A percentile compares a stretch with the other conserved stretches of the same genome.
These are phyloP conservation scores for Rheum nobile DNA, from an alignment of 148 eudicot genomes.

Conservation along the genomic window DNA sequence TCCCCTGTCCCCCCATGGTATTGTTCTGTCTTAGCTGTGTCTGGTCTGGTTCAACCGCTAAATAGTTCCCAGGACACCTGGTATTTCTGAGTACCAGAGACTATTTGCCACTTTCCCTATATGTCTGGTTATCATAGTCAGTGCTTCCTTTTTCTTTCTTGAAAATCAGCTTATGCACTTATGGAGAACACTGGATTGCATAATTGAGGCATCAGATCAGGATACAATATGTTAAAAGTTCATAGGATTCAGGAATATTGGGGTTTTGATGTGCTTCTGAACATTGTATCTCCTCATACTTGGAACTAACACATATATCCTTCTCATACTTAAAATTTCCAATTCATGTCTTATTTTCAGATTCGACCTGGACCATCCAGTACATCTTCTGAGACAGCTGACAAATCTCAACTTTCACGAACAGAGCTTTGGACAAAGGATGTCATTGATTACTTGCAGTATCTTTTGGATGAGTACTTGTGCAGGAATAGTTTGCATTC, in stretches of 20 bases:
- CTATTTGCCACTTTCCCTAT: background rate
- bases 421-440: conserved; percentile 94
- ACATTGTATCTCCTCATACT: background rate
- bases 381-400: conserved; percentile 49
- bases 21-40: background rate
- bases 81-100: background rate
- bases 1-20: too few relatives aligned
- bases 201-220: background rate
- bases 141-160: background rate
- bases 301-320: background rate
- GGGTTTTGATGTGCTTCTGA: background rate
- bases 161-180: background rate
- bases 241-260: background rate
- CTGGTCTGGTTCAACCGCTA: background rate
- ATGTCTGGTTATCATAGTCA: background rate
- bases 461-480: conserved; percentile 51
- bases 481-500: conserved; percentile 36
- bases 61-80: background rate
- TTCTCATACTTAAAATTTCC: background rate
- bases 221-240: too few relatives aligned
- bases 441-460: conserved; percentile 71
- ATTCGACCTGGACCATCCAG: conserved; percentile 52
- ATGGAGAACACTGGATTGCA: background rate
- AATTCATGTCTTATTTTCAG: conserved; percentile 30
- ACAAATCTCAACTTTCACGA: conserved; percentile 59